Base-by-base conservation (phyloP, 1,139 yeast species). In the Chernovozyma sophiae-reginae region DNA sequence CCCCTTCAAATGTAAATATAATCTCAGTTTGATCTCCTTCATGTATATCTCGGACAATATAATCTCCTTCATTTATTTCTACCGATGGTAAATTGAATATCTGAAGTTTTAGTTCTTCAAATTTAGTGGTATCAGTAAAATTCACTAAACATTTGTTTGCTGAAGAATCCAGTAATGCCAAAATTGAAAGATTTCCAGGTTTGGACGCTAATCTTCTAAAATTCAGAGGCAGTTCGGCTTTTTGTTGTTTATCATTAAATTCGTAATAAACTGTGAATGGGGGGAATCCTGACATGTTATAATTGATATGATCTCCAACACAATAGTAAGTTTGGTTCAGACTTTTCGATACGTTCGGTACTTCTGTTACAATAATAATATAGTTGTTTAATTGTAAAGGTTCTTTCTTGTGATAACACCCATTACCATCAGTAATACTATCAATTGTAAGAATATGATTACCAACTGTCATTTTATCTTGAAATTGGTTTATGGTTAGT, bases 71-170 rank as follows among this genome's bases (percentile, higher is more conserved):
- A 32, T 83, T 78, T 13, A 90, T 80, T 44, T 82, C 89, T n/a
- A 90, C 97, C 0, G 95, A 81, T 10, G 99, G 99, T 28, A 90
- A 72, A 24, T 84, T 87, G 51, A 86, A 90, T 13, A 92, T 75
- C 5, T 59, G 55, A 8, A 85, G 68, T 7, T 68, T 60, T 42
- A 84, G 60, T 12, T 66, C 73, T 4, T 69, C 65, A 25, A 47
- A 50, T 34, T 65, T 68, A 1, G 55, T 58, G 6, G 62, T 55
- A 4, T 53, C 46, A 2, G 77, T 70, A 48, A 81, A 77, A 42
- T 77, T 71, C 3, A 83, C 89, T 31, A 72, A 53, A 60, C 98
- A 92, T 41, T 77, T 76, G 18, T 65, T 65, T 11, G 86, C 78
- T 0, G 89, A 80, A 0, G 90, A 79, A 53, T 92, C 98, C 35